These are phyloP conservation scores for Zopfochytrium polystomum DNA, from an alignment of 371 early-diverging fungal genomes.

Conservation along the genomic window DNA sequence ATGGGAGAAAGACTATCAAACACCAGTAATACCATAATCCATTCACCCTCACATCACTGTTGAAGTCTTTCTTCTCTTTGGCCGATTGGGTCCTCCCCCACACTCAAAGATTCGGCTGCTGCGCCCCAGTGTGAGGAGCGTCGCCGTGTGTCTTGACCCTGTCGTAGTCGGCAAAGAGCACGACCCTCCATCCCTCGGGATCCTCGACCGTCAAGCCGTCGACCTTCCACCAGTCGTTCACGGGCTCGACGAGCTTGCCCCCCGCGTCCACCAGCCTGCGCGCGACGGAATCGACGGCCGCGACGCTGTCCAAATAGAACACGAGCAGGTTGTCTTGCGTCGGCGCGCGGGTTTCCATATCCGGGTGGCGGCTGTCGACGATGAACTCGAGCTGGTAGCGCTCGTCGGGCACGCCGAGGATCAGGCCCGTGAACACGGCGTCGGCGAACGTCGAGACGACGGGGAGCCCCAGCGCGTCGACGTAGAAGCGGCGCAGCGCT, in stretches of 20 bases:
- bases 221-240: neutral
- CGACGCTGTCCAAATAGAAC: neutral
- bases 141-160: too few species aligned
- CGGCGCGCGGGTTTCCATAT: neutral
- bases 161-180: neutral
- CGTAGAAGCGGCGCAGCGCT: neutral
- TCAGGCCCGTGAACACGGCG: neutral
- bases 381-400: constrained; percentile 1
- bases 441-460: neutral
- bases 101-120: too few species aligned
- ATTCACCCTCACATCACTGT: too few species aligned
- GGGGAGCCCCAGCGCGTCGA: neutral
- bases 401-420: neutral
- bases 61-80: too few species aligned
- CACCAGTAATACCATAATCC: too few species aligned
- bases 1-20: too few species aligned
- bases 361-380: neutral
- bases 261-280: neutral
- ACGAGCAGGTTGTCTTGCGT: neutral
- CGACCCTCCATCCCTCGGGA: constrained; percentile 1
- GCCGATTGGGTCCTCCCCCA: too few species aligned
- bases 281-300: neutral
- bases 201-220: neutral
- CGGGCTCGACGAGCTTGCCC: neutral
- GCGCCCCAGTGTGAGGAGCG: too few species aligned